A percentile compares a stretch with the other conserved stretches of the same genome.
These are phyloP conservation scores for Candida alai DNA, from an alignment of 805 yeast species.

Conservation along the genomic window DNA sequence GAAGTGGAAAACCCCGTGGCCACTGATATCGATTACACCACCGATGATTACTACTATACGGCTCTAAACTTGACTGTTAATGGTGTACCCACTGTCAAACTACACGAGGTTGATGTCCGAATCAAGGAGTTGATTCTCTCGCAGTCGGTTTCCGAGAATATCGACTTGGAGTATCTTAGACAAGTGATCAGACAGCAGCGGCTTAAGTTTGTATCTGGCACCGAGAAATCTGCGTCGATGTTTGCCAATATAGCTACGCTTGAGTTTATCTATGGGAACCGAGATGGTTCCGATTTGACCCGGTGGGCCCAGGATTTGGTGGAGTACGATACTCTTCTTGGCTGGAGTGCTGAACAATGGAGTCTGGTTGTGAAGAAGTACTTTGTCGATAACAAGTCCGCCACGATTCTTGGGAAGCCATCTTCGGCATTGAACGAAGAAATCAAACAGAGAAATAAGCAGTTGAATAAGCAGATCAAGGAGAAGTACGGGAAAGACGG, in stretches of 20 bases:
- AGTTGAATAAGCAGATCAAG: slow-evolving; percentile 47
- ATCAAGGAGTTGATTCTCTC: slow-evolving; percentile 48
- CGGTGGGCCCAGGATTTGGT: slow-evolving; percentile 50
- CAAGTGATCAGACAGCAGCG: slow-evolving; percentile 65
- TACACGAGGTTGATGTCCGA: slow-evolving; percentile 50
- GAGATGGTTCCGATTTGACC: slow-evolving; percentile 54
- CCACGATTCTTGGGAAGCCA: slow-evolving; percentile 69
- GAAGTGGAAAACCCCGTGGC: slow-evolving; percentile 83
- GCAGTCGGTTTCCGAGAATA: slow-evolving; percentile 45
- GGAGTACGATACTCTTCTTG: slow-evolving; percentile 54
- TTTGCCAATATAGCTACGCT: slow-evolving; percentile 65
- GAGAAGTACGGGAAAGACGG: slow-evolving; percentile 57
- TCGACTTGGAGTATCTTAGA: slow-evolving; percentile 63
- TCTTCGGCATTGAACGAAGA: slow-evolving; percentile 54
- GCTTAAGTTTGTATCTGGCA: slow-evolving; percentile 54
- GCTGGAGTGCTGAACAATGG: slow-evolving; percentile 75
- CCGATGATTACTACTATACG: slow-evolving; percentile 68
- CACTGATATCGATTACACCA: slow-evolving; percentile 60
- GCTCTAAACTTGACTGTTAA: slow-evolving; percentile 54
- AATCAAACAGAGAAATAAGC: slow-evolving; percentile 48
- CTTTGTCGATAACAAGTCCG: slow-evolving; percentile 59
- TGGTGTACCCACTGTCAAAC: slow-evolving; percentile 72
- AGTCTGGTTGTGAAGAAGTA: slow-evolving; percentile 45
- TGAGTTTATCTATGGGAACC: slow-evolving; percentile 77
- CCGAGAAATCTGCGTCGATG: slow-evolving; percentile 60